phyloP scores from a whole-genome alignment of 257 asterid species.

The Handroanthus guayacan region DNA sequence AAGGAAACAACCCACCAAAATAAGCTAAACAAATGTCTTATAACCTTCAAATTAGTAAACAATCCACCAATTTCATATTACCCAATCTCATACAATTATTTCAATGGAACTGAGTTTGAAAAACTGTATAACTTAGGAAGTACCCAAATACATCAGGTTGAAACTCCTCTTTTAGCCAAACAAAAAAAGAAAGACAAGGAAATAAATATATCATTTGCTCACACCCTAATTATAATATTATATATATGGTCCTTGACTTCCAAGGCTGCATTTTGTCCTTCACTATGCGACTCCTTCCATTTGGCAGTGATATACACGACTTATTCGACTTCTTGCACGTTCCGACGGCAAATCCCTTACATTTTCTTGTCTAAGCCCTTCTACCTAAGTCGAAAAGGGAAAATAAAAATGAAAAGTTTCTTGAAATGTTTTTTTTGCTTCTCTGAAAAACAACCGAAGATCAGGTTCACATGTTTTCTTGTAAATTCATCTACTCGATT shows the following conservation, averaged over 20 bases:
- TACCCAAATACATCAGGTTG: too few relatives aligned
- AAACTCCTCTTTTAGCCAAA: too few relatives aligned
- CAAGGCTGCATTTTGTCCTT: slow-evolving; percentile 47
- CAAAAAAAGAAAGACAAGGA: too few relatives aligned
- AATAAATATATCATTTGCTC: neutral
- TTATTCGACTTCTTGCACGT: slow-evolving; percentile 31
- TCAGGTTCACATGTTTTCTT: slow-evolving; percentile 32
- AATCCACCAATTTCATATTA: too few relatives aligned
- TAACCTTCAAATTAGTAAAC: too few relatives aligned
- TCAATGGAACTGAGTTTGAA: neutral
- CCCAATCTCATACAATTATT: too few relatives aligned
- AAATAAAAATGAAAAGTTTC: slow-evolving; percentile 30
- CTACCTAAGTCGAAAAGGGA: neutral
- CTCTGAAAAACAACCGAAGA: slow-evolving; percentile 38
- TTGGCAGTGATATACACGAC: slow-evolving; percentile 43
- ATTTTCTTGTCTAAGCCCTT: slow-evolving; percentile 1
- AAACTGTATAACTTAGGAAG: neutral
- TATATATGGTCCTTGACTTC: slow-evolving; percentile 43
- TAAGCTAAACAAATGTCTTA: too few relatives aligned
- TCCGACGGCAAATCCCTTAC: slow-evolving; percentile 14
- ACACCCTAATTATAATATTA: neutral
- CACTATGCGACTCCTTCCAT: slow-evolving; percentile 23
- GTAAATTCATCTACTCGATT: neutral
- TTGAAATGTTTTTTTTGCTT: slow-evolving; percentile 41
- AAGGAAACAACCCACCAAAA: too few relatives aligned